These are phyloP conservation scores for Nectriaceae sp. DNA, from an alignment of 2,329 filamentous ascomycete genomes.

Conservation along the genomic window DNA sequence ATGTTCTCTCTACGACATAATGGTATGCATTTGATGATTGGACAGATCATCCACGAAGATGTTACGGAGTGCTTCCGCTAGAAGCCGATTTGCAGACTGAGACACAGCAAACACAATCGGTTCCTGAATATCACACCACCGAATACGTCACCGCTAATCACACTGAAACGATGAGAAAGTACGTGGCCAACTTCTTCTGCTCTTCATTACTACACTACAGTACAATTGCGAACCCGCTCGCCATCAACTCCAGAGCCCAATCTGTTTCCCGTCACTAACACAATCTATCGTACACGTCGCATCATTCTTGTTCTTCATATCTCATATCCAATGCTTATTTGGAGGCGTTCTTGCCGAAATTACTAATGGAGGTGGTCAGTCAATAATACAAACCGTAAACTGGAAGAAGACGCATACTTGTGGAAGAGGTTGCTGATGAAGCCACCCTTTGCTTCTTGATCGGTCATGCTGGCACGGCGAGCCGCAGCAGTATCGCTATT, in stretches of 20 bases:
- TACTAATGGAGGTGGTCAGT: conserved; percentile 23
- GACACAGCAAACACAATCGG: neutral
- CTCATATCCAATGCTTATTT: conserved; percentile 25
- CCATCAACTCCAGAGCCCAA: neutral
- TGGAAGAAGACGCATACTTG: conserved; percentile 44
- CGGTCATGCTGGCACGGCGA: conserved; percentile 57
- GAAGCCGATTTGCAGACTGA: neutral
- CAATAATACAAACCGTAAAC: neutral
- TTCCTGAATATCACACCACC: conserved; percentile 12
- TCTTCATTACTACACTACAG: conserved; percentile 12
- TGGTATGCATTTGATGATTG: too few relatives aligned
- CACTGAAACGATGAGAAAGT: too few relatives aligned
- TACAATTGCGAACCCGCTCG: neutral
- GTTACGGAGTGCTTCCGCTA: too few relatives aligned
- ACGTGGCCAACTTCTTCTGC: too few relatives aligned
- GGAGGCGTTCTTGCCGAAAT: conserved; percentile 34
- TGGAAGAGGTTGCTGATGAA: conserved; percentile 59
- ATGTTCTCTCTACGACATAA: too few relatives aligned
- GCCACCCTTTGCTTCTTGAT: conserved; percentile 52
- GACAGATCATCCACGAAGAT: too few relatives aligned
- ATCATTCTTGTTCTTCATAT: conserved; percentile 15
- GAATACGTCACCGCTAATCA: neutral
- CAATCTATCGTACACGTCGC: neutral
- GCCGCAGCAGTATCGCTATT: conserved; percentile 43
- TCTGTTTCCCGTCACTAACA: too few relatives aligned